Evolutionary conservation across 345 rosid species (phyloP), one percentile per base, ranked within the genome.

Genomic region (Pugionium cornutum): DNA sequence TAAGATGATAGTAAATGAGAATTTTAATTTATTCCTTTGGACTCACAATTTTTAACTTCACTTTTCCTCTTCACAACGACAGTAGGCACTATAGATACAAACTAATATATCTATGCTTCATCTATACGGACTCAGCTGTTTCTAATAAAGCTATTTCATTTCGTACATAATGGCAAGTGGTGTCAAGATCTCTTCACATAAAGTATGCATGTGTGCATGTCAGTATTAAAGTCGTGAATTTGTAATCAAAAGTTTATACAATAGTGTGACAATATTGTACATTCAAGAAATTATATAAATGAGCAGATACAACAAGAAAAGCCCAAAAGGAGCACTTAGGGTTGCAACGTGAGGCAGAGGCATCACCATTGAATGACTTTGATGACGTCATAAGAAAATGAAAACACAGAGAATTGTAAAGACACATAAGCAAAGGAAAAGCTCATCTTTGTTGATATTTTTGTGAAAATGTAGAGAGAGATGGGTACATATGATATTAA

Each of bases 391-490:
- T 39, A 44, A 32, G 69, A 75, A 63, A 69, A 75, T 50, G 80
- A 79, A 68, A 81, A 55, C 57, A 66, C 64, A 63, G 72, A 68
- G 50, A 77, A 35, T 26, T 58, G 76, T 36, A 53, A 77, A 81
- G 76, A 79, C 83, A 64, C 64, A 60, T 45, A 46, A 53, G 71
- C 51, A 25, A 26, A 70, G 52, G 52, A 65, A 53, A 58, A 70
- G 70, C 53, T 60, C 53, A 35, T 65, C 32, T 64, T 42, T 61
- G 41, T 69, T 9, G 51, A 70, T 75, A 54, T 67, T 81, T 78
- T 64, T 64, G 82, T 79, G 84, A 70, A 81, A 83, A 76, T 72
- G 56, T 55, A 53, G 57, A 58, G 70, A 67, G 65, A 74, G 53
- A 61, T 74, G 77, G 68, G 73, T 37, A 73, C 29, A 53, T 53